These are phyloP conservation scores for Otatea glauca DNA, from an alignment of 176 grass and related monocot species.

Conservation along the genomic window DNA sequence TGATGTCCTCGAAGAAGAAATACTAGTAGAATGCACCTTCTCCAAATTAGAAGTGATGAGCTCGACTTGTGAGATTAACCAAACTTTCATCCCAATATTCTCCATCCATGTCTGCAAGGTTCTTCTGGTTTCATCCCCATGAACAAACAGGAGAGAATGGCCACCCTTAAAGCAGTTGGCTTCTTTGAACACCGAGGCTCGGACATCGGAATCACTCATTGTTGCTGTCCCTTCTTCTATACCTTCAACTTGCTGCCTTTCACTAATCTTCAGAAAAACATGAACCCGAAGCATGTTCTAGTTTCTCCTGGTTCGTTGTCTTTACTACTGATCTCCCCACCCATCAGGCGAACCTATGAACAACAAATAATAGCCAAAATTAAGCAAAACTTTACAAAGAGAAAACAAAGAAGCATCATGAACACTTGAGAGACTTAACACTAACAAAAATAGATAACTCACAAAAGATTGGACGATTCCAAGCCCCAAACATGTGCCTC, in stretches of 20 bases:
- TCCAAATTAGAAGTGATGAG: constrained; percentile 47
- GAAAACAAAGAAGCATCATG: no score
- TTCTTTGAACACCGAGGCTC: constrained; percentile 38
- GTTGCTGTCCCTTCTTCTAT: constrained; percentile 30
- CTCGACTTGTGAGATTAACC: constrained; percentile 39
- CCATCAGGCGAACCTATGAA: no score
- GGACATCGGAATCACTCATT: neutral
- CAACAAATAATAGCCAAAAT: no score
- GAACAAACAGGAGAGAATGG: constrained; percentile 65
- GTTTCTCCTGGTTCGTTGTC: no score
- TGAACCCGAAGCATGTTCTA: no score
- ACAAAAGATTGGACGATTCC: constrained; percentile 95
- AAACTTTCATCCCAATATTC: constrained; percentile 65
- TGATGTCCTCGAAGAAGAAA: neutral
- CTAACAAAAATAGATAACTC: constrained; percentile 16
- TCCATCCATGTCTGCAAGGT: constrained; percentile 78
- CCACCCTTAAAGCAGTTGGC: constrained; percentile 47
- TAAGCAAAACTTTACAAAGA: neutral
- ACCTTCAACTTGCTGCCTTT: constrained; percentile 23
- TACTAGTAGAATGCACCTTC: constrained; percentile 41
- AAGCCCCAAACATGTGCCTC: constrained; percentile 78
- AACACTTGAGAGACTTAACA: no score
- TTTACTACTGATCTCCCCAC: no score
- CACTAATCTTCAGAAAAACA: constrained; percentile 56
- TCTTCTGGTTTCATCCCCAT: constrained; percentile 64